Base-by-base conservation (phyloP, 495 filamentous ascomycete genomes). In the Neurospora tetrasperma region DNA sequence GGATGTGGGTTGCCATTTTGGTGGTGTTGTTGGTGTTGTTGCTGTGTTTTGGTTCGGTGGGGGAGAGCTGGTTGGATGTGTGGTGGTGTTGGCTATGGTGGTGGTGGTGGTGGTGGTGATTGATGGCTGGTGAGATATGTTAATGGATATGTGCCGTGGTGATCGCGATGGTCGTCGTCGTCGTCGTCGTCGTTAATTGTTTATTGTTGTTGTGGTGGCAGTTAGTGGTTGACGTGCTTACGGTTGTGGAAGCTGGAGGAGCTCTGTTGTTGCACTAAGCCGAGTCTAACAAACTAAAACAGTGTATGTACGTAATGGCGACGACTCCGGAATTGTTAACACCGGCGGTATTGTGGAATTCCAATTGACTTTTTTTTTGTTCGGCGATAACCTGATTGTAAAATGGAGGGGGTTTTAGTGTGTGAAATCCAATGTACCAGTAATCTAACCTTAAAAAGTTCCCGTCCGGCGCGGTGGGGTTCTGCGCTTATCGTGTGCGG, bases 1-100 rank as follows among this genome's bases (percentile, higher is more conserved):
- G 84, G 71, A 82, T 79, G 43, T 79, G 79, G 38, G 79, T 76
- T 42, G 78, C 73, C 76, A 80, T 82, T 72, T 42, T 44, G 18
- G 74, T 69, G 46, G 9, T 48, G 48, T 35, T 14, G 5, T 5
- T 31, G 48, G 41, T 14, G 5, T 5, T 31, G n/a, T 10, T 16
- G 23, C 6, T 62, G 23, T 23, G n/a, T 38, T 20, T 23, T 54
- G 1, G 39, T 4, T 16, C 16, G 2, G 38, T 48, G 27, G 27
- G 27, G 27, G 31, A 38, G 4, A 6, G 3, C 16, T 54, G 46
- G 35, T 14, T 16, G 10, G n/a, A 23, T 7, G 40, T 3, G 40
- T 43, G 4, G 35, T 40, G 7, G 31, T 38, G 48, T 18, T 20
- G 46, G 20, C 23, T 59, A 31, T 20, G 10, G 11, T 54, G 35